phyloP scores from a whole-genome alignment of 176 grass and related monocot genomes.

The Bothriochloa decipiens region DNA sequence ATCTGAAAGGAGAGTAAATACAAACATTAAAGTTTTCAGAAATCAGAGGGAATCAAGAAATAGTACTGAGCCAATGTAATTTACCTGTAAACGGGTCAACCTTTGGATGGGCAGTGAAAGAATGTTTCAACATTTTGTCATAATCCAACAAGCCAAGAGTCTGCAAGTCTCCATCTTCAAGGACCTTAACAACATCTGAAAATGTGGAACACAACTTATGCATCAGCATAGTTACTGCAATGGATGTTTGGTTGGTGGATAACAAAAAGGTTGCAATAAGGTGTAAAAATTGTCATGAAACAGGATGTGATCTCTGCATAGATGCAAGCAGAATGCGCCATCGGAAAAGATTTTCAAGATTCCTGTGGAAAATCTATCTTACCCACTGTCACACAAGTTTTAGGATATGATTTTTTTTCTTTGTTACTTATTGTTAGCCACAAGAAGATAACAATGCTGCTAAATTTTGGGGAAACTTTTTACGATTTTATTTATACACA shows the following conservation, averaged over 20 bases:
- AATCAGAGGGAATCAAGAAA: not conserved
- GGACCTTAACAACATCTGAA: constrained; percentile 89
- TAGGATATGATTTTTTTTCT: not conserved
- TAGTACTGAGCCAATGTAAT: constrained; percentile 1
- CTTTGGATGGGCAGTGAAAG: constrained; percentile 98
- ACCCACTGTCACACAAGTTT: not conserved
- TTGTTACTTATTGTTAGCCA: not conserved
- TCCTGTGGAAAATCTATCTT: not conserved
- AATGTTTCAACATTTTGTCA: constrained; percentile 86
- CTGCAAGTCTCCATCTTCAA: constrained; percentile 96
- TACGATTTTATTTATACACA: not conserved
- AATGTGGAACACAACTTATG: not conserved
- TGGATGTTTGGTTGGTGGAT: not conserved
- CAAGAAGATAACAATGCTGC: not conserved
- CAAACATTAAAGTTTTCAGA: constrained; percentile 8
- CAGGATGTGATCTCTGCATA: not conserved
- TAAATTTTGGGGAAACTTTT: not conserved
- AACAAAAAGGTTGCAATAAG: constrained; percentile 5
- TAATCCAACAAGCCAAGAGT: constrained; percentile 98
- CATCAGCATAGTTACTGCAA: constrained; percentile 1
- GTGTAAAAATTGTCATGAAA: constrained; percentile 23
- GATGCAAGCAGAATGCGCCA: not conserved
- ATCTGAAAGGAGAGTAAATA: constrained; percentile 57
- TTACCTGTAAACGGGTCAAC: constrained; percentile 94
- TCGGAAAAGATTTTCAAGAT: constrained; percentile 4